Evolutionary conservation across 2,329 filamentous ascomycete genomes (phyloP).

Genomic region (Trichoderma gracile): DNA sequence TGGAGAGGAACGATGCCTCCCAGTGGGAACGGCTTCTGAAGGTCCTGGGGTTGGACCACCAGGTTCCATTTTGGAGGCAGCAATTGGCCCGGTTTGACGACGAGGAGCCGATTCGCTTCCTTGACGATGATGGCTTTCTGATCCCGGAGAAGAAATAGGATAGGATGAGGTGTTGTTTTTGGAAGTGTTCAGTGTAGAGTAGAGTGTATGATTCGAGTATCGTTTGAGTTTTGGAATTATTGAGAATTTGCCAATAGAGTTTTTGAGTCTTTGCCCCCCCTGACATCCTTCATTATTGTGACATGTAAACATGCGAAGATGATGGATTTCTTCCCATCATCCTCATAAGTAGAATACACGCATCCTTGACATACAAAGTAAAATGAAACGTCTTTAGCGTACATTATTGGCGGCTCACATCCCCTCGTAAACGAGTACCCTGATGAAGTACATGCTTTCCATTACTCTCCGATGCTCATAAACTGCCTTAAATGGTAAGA

Average conservation of each 20-base stretch:
- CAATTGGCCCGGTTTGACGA: constrained; percentile 28
- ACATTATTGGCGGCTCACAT: not conserved
- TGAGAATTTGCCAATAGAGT: too few species aligned
- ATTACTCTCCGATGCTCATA: not conserved
- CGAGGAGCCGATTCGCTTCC: constrained; percentile 24
- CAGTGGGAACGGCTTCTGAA: constrained; percentile 22
- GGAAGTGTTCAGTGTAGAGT: not conserved
- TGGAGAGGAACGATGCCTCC: not conserved
- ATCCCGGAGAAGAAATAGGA: not conserved
- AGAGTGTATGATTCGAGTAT: too few species aligned
- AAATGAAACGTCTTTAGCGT: not conserved
- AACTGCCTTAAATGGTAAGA: too few species aligned
- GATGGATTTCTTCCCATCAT: not conserved
- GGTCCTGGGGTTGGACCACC: constrained; percentile 26
- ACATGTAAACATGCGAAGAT: not conserved
- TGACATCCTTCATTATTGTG: not conserved
- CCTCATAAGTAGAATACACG: not conserved
- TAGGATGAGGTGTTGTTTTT: not conserved
- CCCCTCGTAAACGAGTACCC: not conserved
- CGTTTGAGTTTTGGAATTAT: too few species aligned
- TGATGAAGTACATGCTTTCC: not conserved
- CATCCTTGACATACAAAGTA: not conserved
- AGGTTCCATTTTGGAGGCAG: constrained; percentile 29
- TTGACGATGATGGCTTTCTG: constrained; percentile 26
- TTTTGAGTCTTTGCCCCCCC: too few species aligned